Base-by-base conservation (phyloP, 2,329 filamentous ascomycete genomes). In the Aspergillus sp. region DNA sequence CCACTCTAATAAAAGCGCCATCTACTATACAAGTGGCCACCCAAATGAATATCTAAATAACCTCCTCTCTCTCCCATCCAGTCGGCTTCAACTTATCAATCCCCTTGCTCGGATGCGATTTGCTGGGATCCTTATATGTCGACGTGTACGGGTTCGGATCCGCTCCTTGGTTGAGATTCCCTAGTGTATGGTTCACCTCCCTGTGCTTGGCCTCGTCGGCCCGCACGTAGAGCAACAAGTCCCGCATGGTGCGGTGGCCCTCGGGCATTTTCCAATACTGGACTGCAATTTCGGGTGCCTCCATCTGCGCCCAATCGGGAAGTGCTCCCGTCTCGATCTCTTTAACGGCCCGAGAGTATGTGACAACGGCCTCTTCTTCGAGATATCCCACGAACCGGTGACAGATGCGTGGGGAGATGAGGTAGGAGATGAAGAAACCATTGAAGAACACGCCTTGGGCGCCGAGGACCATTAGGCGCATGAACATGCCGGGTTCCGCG, bases 391-490 rank as follows among this genome's bases (percentile, higher is more conserved):
- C 90, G 68, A 98, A 97, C 41, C 93, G 85, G 69, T 98, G 93
- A 62, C 88, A 91, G 53, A 88, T 91, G 52, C 84, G 83, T 5
- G 93, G 91, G 1, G 85, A 89, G 51, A 95, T 62, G 30, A 98
- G 82, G 71, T 97, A 97, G 42, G 85, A 79, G 53, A 95, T 51
- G 77, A 98, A 97, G 66, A 97, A 81, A 54, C 83, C 80, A 71
- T 98, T 98, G 80, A 95, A 96, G 77, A 95, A 97, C 59, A 97
- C 88, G 35, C 91, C 93, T 68, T 97, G 91, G 0, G 91, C 90
- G 9, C 84, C 89, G 35, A 97, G 80, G 47, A 97, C 89, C 82
- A 95, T 88, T 48, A 89, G 68, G 53, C 88, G 85, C 90, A 96
- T 95, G 74, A 95, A 93, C 75, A 80, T 83, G 12, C 88, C 88